Conservation (phyloP, 2,329 filamentous ascomycete genomes). For the Fusarium sp. region DNA sequence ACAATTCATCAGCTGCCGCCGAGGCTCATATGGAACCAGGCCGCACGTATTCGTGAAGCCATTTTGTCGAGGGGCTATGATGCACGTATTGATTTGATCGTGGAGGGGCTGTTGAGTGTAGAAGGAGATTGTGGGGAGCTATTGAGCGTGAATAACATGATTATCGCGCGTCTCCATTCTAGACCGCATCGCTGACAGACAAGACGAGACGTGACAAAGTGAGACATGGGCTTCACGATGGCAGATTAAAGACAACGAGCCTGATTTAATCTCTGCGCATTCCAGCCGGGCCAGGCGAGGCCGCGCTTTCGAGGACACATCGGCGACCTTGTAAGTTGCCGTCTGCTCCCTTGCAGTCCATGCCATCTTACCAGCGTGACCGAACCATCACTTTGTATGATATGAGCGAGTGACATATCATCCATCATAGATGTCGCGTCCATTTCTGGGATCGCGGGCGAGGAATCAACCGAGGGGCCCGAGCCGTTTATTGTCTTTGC, state of each 20-base stretch:
- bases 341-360: slow-evolving; percentile 33
- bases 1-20: slow-evolving; percentile 2
- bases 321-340: slow-evolving; percentile 17
- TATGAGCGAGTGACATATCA: slow-evolving; percentile 2
- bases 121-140: slow-evolving; percentile 25
- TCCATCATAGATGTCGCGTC: not conserved
- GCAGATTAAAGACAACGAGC: slow-evolving; percentile 11
- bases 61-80: slow-evolving; percentile 2
- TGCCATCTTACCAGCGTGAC: slow-evolving; percentile 15
- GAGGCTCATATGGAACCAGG: not conserved
- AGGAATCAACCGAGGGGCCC: slow-evolving; percentile 30
- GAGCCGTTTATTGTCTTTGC: slow-evolving; percentile 30
- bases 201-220: slow-evolving; percentile 26
- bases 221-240: slow-evolving; percentile 28
- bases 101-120: slow-evolving; percentile 3
- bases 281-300: slow-evolving; percentile 14
- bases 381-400: slow-evolving; percentile 5
- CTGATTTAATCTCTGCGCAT: slow-evolving; percentile 31
- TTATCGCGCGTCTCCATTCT: slow-evolving; percentile 30
- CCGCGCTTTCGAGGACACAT: slow-evolving; percentile 11
- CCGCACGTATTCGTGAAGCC: slow-evolving; percentile 13
- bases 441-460: slow-evolving; percentile 6
- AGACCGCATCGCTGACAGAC: slow-evolving; percentile 26
- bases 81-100: not conserved
- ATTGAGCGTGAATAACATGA: slow-evolving; percentile 21